Conservation (phyloP, 2,329 filamentous ascomycete species). For the Neopestalotiopsis clavispora region DNA sequence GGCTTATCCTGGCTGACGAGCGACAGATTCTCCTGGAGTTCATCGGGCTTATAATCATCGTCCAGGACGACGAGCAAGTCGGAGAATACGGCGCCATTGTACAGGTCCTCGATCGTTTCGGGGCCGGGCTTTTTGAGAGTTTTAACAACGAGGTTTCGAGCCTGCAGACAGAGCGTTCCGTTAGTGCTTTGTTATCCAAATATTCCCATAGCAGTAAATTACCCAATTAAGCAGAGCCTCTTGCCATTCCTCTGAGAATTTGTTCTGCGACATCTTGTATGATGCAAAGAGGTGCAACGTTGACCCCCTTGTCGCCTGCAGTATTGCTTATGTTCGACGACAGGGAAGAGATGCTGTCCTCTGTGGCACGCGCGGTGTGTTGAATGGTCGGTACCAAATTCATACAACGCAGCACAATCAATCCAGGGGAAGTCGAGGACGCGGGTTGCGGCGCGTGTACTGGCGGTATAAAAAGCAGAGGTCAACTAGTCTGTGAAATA, state of each 20-base stretch:
- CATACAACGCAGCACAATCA: background rate
- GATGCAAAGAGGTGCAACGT: background rate
- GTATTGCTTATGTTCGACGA: background rate
- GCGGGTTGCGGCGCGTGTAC: background rate
- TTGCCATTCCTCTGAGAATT: conserved; percentile 19
- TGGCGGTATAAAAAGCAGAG: background rate
- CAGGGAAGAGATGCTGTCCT: background rate
- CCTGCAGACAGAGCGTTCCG: conserved; percentile 23
- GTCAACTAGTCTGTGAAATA: background rate
- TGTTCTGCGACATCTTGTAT: conserved; percentile 18
- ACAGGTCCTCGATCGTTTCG: conserved; percentile 54
- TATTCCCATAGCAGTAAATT: background rate
- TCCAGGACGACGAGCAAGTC: conserved; percentile 64
- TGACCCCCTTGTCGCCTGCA: background rate
- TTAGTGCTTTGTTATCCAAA: conserved; percentile 9
- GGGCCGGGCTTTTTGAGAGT: conserved; percentile 37
- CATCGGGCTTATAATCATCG: conserved; percentile 57
- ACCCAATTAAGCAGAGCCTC: conserved; percentile 23
- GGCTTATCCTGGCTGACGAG: conserved; percentile 48
- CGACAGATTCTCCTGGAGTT: conserved; percentile 50
- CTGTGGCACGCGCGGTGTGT: background rate
- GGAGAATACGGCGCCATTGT: conserved; percentile 59
- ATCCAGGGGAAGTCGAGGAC: background rate
- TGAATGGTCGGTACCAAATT: background rate
- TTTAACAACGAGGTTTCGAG: conserved; percentile 33